Evolutionary conservation across 2,329 filamentous ascomycete genomes (phyloP).

Genomic region (Ambrosiella xylebori): DNA sequence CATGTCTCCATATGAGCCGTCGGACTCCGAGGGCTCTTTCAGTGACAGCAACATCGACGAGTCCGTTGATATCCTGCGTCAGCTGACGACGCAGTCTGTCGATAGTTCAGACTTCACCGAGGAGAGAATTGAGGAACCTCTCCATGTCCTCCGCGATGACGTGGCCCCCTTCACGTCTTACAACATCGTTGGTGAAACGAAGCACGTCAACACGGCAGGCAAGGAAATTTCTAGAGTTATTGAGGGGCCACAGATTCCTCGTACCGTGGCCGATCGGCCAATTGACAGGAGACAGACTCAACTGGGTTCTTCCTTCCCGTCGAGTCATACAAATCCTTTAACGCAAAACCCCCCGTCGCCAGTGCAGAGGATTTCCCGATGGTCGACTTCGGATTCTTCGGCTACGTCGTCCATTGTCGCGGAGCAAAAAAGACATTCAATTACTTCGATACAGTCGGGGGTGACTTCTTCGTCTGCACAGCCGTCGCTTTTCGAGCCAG

Average conservation of each 20-base stretch:
- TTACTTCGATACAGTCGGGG: slow-evolving; percentile 4
- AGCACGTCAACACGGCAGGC: too few species aligned
- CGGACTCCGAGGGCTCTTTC: background rate
- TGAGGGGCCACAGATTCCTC: too few species aligned
- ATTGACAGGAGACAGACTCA: background rate
- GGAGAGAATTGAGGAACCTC: too few species aligned
- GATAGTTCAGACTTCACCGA: too few species aligned
- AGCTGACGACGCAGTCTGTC: too few species aligned
- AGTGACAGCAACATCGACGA: background rate
- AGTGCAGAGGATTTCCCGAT: background rate
- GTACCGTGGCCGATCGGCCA: too few species aligned
- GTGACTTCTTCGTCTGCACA: background rate
- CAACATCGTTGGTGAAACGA: too few species aligned
- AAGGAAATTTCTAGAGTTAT: too few species aligned
- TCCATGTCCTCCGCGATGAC: too few species aligned
- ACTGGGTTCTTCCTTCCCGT: slow-evolving; percentile 1
- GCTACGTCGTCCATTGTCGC: background rate
- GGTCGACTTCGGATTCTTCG: slow-evolving; percentile 4
- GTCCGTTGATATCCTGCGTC: background rate
- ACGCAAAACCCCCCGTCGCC: slow-evolving; percentile 9
- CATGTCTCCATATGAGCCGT: slow-evolving; percentile 5
- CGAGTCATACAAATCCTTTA: slow-evolving; percentile 6
- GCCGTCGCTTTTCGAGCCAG: background rate
- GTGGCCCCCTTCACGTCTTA: too few species aligned
- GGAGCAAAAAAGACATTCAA: slow-evolving; percentile 7